Percentiles rank a stretch among this genome's conserved stretches.
Conservation (phyloP, 1,284 basidiomycete genomes). For the Flammula alnicola region DNA sequence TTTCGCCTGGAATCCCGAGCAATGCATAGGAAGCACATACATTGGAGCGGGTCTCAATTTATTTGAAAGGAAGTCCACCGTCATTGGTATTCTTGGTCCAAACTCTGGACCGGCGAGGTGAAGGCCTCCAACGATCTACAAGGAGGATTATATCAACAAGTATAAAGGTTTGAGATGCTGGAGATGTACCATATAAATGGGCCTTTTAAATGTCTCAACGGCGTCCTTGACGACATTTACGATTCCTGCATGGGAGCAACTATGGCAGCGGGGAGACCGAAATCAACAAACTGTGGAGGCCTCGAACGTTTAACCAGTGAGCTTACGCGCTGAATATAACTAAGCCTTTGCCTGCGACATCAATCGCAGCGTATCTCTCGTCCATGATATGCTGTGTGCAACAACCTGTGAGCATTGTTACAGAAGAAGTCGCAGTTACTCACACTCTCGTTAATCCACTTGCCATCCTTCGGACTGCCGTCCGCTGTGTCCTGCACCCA, state of each 20-base stretch:
- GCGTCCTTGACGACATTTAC: slow-evolving; percentile 81
- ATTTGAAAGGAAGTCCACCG: slow-evolving; percentile 70
- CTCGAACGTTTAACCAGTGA: too few relatives aligned
- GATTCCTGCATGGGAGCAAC: slow-evolving; percentile 84
- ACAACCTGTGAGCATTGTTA: background rate
- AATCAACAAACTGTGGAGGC: too few relatives aligned
- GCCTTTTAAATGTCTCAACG: slow-evolving; percentile 60
- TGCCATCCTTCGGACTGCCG: slow-evolving; percentile 49
- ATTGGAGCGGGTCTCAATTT: slow-evolving; percentile 63
- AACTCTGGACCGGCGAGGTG: slow-evolving; percentile 76
- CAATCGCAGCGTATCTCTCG: slow-evolving; percentile 77
- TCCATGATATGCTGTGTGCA: slow-evolving; percentile 71
- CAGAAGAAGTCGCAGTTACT: slow-evolving; percentile 19
- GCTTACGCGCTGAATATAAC: slow-evolving; percentile 82
- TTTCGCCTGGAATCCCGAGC: slow-evolving; percentile 77
- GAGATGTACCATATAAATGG: slow-evolving; percentile 69
- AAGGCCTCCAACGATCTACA: slow-evolving; percentile 76
- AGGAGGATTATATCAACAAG: background rate
- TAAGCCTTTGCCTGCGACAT: slow-evolving; percentile 79
- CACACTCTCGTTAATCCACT: slow-evolving; percentile 71
- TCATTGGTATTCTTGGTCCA: slow-evolving; percentile 64
- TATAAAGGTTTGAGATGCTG: background rate
- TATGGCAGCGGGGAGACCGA: too few relatives aligned
- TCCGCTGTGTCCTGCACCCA: slow-evolving; percentile 54
- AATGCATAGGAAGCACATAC: slow-evolving; percentile 84